These are phyloP conservation scores for Microbotryum lychnidis-dioicae DNA, from an alignment of 1,284 basidiomycete species.

Conservation along the genomic window DNA sequence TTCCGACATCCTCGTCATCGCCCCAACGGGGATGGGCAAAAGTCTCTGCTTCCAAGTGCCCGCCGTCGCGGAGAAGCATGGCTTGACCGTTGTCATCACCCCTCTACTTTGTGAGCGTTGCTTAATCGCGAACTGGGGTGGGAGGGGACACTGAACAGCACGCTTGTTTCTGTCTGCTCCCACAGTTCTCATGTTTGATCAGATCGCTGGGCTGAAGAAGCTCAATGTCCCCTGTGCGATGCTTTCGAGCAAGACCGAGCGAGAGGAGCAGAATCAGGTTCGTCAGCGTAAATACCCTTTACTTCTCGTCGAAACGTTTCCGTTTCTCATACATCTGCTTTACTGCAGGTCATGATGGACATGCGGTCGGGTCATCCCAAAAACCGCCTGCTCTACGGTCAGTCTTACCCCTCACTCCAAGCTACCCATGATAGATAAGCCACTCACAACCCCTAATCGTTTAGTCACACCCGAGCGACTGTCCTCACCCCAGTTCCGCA, in stretches of 20 bases:
- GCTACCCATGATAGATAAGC: neutral
- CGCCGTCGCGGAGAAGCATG: constrained; percentile 60
- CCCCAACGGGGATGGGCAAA: constrained; percentile 85
- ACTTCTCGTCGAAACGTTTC: neutral
- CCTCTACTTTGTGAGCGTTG: constrained; percentile 58
- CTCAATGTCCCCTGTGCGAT: constrained; percentile 55
- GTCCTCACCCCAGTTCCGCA: constrained; percentile 50
- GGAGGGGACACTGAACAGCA: neutral
- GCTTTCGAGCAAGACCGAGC: constrained; percentile 58
- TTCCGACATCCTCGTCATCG: constrained; percentile 65
- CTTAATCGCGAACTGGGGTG: neutral
- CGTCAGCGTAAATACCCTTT: constrained; percentile 8
- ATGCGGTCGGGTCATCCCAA: constrained; percentile 54
- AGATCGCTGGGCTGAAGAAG: constrained; percentile 56
- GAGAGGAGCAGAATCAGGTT: constrained; percentile 52
- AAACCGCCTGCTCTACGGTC: constrained; percentile 64
- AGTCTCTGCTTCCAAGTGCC: constrained; percentile 82
- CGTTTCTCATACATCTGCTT: neutral
- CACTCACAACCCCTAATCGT: neutral
- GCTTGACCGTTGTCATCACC: constrained; percentile 68
- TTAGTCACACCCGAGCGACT: constrained; percentile 67
- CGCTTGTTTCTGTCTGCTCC: neutral
- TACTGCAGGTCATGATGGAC: constrained; percentile 54
- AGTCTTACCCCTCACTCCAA: constrained; percentile 26
- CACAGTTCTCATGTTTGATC: constrained; percentile 73